A percentile compares a stretch with the other conserved stretches of the same genome.
These are phyloP conservation scores for Wickerhamiella lipophila DNA, from an alignment of 805 yeast genomes.

Conservation along the genomic window DNA sequence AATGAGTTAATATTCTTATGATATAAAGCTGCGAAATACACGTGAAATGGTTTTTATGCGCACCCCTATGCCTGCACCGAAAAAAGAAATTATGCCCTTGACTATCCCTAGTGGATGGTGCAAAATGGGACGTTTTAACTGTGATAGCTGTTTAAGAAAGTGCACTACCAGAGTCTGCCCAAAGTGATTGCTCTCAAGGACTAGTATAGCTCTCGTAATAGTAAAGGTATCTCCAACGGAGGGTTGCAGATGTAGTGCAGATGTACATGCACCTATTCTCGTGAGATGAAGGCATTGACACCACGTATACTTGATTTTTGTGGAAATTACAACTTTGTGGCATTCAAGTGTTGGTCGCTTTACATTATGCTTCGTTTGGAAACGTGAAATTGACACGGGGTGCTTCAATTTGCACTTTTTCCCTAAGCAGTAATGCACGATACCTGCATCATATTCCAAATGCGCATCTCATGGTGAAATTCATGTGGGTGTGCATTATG, in stretches of 20 bases:
- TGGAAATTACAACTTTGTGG: not conserved
- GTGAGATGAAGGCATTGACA: not conserved
- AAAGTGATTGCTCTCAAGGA: not conserved
- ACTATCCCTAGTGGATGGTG: not conserved
- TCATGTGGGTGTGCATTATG: not conserved
- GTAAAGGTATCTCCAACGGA: not conserved
- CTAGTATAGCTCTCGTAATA: not conserved
- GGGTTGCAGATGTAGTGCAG: not conserved
- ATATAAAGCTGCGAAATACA: not conserved
- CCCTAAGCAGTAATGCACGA: not conserved
- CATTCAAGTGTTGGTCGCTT: not conserved
- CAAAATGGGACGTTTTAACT: not conserved
- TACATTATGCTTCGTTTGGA: not conserved
- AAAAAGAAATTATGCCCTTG: not conserved
- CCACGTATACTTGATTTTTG: not conserved
- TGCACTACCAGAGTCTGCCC: not conserved
- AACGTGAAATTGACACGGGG: not conserved
- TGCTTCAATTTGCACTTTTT: not conserved
- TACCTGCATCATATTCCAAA: not conserved
- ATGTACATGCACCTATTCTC: not conserved
- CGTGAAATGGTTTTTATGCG: not conserved
- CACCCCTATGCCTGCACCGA: not conserved
- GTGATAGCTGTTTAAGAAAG: not conserved
- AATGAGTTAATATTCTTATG: not conserved
- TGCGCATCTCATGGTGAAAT: not conserved